A percentile compares a stretch with the other conserved stretches of the same genome.
phyloP scores from a whole-genome alignment of 495 filamentous ascomycete species.

The Penicillium tannophilum region DNA sequence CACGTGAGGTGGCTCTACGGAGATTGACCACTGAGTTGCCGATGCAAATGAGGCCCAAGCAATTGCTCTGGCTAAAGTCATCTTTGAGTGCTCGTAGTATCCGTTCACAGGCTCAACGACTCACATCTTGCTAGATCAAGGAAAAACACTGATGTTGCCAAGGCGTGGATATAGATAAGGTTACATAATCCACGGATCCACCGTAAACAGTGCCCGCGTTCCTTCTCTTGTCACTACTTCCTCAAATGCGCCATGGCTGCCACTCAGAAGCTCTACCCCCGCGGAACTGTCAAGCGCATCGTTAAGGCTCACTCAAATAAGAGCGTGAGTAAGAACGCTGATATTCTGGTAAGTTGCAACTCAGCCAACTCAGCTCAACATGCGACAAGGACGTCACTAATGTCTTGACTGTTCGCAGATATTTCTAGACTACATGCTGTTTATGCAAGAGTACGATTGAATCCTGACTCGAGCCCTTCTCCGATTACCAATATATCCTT shows the following conservation, averaged over 20 bases:
- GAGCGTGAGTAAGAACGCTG: slow-evolving; percentile 80
- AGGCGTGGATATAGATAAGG: not conserved
- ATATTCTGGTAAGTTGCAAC: slow-evolving; percentile 70
- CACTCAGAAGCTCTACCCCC: slow-evolving; percentile 78
- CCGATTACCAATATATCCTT: not conserved
- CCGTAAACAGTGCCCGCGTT: slow-evolving; percentile 19
- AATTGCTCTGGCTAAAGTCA: slow-evolving; percentile 32
- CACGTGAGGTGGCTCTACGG: slow-evolving; percentile 1
- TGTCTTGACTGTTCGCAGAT: slow-evolving; percentile 54
- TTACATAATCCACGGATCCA: slow-evolving; percentile 10
- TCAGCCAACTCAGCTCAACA: not conserved
- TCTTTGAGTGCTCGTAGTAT: slow-evolving; percentile 15
- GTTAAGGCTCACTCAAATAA: slow-evolving; percentile 85
- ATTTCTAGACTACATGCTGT: slow-evolving; percentile 86
- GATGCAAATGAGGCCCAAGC: slow-evolving; percentile 47
- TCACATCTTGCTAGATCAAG: slow-evolving; percentile 38
- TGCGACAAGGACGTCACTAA: slow-evolving; percentile 3
- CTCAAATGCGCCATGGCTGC: slow-evolving; percentile 35
- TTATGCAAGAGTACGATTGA: slow-evolving; percentile 75
- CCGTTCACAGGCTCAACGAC: slow-evolving; percentile 9
- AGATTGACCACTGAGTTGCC: slow-evolving; percentile 40
- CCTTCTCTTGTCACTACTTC: not conserved
- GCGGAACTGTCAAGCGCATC: slow-evolving; percentile 81
- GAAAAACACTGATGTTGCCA: slow-evolving; percentile 1
- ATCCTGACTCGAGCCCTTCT: not conserved